phyloP scores from a whole-genome alignment of 139 green algal genomes.

The Coelastrella sp. region DNA sequence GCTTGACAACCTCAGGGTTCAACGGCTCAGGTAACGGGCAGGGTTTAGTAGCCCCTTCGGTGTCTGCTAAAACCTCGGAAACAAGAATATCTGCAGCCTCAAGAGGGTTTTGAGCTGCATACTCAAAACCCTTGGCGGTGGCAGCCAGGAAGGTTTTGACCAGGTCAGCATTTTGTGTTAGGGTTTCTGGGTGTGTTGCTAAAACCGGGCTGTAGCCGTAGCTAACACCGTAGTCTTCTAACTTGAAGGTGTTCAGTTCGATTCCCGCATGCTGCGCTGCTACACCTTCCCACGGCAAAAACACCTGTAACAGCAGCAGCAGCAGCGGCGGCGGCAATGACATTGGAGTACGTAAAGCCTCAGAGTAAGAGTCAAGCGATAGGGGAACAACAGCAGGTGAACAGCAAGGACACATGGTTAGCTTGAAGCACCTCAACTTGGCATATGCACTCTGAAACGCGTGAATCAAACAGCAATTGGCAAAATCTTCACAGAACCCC shows the following conservation, averaged over 20 bases:
- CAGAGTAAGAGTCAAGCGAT: too few relatives aligned
- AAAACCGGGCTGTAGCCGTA: slow-evolving; percentile 86
- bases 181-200: slow-evolving; percentile 65
- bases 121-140: slow-evolving; percentile 72
- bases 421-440: too few relatives aligned
- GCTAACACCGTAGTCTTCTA: slow-evolving; percentile 78
- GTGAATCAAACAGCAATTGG: too few relatives aligned
- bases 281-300: slow-evolving; percentile 89
- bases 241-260: slow-evolving; percentile 74
- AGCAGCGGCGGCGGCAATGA: neutral
- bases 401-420: too few relatives aligned
- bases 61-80: slow-evolving; percentile 51
- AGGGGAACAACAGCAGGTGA: too few relatives aligned
- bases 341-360: too few relatives aligned
- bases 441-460: too few relatives aligned
- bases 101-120: slow-evolving; percentile 66
- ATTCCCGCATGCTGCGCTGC: slow-evolving; percentile 68
- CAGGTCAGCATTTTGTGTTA: slow-evolving; percentile 57
- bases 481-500: too few relatives aligned
- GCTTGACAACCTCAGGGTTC: slow-evolving; percentile 58
- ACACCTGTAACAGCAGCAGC: slow-evolving; percentile 62
- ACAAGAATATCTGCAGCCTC: slow-evolving; percentile 63
- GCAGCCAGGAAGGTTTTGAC: slow-evolving; percentile 73
- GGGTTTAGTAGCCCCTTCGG: neutral
- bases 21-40: slow-evolving; percentile 61